A percentile compares a stretch with the other conserved stretches of the same genome.
phyloP scores from a whole-genome alignment of 805 yeast species.

The Lipomyces yamanashiensis region DNA sequence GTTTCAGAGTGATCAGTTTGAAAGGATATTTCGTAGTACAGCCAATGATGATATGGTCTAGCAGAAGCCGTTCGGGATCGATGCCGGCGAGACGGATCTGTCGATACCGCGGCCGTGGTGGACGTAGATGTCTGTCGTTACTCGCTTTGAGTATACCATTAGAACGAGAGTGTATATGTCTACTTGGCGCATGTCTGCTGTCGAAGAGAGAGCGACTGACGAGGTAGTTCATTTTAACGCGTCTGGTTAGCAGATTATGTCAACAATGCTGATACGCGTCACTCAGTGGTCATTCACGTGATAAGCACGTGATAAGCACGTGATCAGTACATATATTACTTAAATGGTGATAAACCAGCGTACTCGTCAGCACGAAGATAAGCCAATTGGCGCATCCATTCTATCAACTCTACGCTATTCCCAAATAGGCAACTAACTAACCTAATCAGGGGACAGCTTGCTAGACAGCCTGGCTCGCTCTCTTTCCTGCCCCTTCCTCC shows the following conservation, averaged over 20 bases:
- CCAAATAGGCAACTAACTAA: not conserved
- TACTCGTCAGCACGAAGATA: conserved; percentile 5
- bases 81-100: conserved; percentile 3
- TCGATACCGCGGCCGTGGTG: conserved; percentile 12
- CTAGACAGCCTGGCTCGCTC: not conserved
- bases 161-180: not conserved
- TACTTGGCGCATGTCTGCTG: not conserved
- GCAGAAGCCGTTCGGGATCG: conserved; percentile 18
- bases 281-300: not conserved
- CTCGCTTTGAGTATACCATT: too few relatives aligned
- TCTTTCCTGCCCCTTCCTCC: conserved; percentile 4
- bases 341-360: not conserved
- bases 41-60: conserved; percentile 26
- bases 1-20: conserved; percentile 14
- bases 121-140: not conserved
- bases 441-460: not conserved
- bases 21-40: conserved; percentile 22
- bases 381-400: conserved; percentile 18
- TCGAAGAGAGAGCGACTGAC: conserved; percentile 13
- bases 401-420: conserved; percentile 6
- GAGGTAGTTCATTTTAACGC: conserved; percentile 14
- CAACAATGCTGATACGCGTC: conserved; percentile 6
- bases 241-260: not conserved
- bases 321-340: not conserved
- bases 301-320: not conserved